These are phyloP conservation scores for Fusarium subglutinans DNA, from an alignment of 2,329 filamentous ascomycete genomes.

Conservation along the genomic window DNA sequence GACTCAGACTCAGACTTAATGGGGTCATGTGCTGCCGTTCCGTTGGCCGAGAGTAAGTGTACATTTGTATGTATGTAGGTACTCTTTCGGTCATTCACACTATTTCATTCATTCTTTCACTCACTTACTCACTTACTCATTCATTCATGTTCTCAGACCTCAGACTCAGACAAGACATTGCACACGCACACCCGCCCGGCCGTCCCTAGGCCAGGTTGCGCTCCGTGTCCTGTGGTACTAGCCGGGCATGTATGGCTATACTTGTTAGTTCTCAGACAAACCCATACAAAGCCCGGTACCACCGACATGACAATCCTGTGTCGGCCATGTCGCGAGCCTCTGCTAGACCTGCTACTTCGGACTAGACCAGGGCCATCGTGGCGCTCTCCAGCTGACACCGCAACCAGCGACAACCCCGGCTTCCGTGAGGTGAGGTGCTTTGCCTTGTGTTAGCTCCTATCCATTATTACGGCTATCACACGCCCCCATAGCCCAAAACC, in stretches of 20 bases:
- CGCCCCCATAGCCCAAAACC: not conserved
- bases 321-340: slow-evolving; percentile 27
- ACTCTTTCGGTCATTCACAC: not conserved
- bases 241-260: slow-evolving; percentile 19
- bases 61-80: not conserved
- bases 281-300: slow-evolving; percentile 25
- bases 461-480: not conserved
- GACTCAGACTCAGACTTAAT: slow-evolving; percentile 10
- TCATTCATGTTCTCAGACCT: not conserved
- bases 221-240: slow-evolving; percentile 30
- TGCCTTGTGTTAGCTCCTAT: slow-evolving; percentile 25
- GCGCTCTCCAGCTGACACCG: slow-evolving; percentile 44
- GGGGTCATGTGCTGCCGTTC: slow-evolving; percentile 33
- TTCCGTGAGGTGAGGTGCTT: slow-evolving; percentile 34
- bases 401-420: slow-evolving; percentile 33
- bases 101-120: slow-evolving; percentile 3
- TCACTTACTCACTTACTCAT: slow-evolving; percentile 25
- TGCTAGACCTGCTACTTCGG: slow-evolving; percentile 24
- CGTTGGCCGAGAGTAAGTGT: slow-evolving; percentile 38
- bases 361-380: slow-evolving; percentile 42
- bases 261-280: slow-evolving; percentile 6
- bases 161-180: slow-evolving; percentile 31
- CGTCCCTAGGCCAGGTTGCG: slow-evolving; percentile 30
- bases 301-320: slow-evolving; percentile 19
- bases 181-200: slow-evolving; percentile 35